Percentiles rank a stretch among this genome's conserved stretches.
Evolutionary conservation across 2,329 filamentous ascomycete genomes (phyloP).

Genomic region (Camillea tinctor): DNA sequence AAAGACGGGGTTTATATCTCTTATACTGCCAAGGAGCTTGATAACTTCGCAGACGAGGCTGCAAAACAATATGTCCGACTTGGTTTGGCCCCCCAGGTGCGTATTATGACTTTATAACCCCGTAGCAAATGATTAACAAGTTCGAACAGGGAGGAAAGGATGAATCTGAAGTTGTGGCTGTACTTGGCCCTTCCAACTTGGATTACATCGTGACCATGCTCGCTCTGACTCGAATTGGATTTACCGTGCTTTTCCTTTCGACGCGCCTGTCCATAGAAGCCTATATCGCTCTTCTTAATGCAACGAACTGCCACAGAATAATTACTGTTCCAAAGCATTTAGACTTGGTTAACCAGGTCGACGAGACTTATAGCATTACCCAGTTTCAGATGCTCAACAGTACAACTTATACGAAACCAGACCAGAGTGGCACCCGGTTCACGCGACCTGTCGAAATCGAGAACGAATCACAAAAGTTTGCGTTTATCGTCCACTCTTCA

Average conservation of each 20-base stretch:
- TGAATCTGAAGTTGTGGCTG: conserved; percentile 29
- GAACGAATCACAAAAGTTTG: conserved; percentile 17
- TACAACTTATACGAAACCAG: conserved; percentile 9
- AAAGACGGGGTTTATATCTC: conserved; percentile 6
- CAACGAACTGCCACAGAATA: conserved; percentile 32
- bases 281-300: conserved; percentile 36
- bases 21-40: conserved; percentile 13
- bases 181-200: conserved; percentile 38
- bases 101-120: not conserved
- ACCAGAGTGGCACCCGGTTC: conserved; percentile 6
- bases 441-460: conserved; percentile 11
- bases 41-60: conserved; percentile 11
- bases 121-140: not conserved
- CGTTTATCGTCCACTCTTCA: conserved; percentile 35
- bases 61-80: conserved; percentile 7
- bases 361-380: conserved; percentile 6
- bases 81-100: conserved; percentile 8
- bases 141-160: not conserved
- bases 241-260: conserved; percentile 41
- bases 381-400: conserved; percentile 4
- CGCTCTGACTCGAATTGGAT: conserved; percentile 41
- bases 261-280: conserved; percentile 38
- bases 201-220: conserved; percentile 41
- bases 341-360: conserved; percentile 2
- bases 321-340: conserved; percentile 15